Base-by-base conservation (phyloP, 257 asterid species). In the Fraxinus excelsior region DNA sequence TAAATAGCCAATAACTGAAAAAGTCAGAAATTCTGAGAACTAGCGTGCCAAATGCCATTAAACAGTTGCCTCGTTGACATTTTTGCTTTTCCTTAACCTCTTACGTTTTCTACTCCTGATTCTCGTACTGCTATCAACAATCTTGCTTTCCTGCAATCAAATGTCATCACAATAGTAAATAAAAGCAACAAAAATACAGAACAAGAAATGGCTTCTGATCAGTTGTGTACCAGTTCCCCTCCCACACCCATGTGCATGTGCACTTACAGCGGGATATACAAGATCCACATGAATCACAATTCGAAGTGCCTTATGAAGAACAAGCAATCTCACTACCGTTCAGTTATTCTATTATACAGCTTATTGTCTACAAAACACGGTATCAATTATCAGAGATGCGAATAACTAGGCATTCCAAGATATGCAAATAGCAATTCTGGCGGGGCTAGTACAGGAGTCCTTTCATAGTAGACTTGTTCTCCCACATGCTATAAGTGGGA, bases 21-120 rank as follows among this genome's bases (percentile, higher is more conserved):
- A 77, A 70, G 40, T 49, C 21, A 7, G 10, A 19, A 51, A 34
- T 10, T 5, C 14, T 16, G 12, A 28, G 76, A 53, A 71, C 46
- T 21, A 46, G 76, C n/a, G 14, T 79, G 72, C 53, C 72, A 51
- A 18, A 62, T 70, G 70, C 56, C 69, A 68, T 66, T 70, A 49
- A 37, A n/a, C 84, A 35, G 23, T 76, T 1, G 76, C 58, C 71
- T 81, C 85, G 0, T 70, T 49, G 19, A 85, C 76, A 74, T 42
- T 81, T 74, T 83, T 81, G 85, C 74, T 74, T 86, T 84, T 88
- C 81, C 76, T 74, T 2, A 82, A 65, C 51, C 90, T 84, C 84
- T 78, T 88, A 12, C 90, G 87, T 70, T 84, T 86, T 82, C 86
- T 80, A 67, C 83, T 82, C 72, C 82, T 82, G 70, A 3, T 78